Base-by-base conservation (phyloP, 2,329 filamentous ascomycete genomes). In the Endothia cerciana region DNA sequence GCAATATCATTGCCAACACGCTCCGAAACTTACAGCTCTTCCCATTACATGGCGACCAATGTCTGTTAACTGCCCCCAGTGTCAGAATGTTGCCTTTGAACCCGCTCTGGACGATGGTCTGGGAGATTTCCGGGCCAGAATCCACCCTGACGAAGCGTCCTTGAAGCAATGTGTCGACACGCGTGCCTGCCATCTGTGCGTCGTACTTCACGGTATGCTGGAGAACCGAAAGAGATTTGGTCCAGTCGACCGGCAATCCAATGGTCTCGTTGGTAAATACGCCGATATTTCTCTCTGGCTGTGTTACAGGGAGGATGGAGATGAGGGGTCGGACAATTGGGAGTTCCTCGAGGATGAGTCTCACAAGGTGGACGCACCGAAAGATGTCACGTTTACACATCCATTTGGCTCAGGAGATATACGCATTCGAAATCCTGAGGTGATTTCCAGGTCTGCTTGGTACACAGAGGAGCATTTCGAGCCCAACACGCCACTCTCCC, bases 321-420 rank as follows among this genome's bases (percentile, higher is more conserved):
- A 57, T 36, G 49, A 45, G 56, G 38, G 49, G 25, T 62, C 40
- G 1, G 60, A 45, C n/a, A 49, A 57, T 17, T 63, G 60, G 60
- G 60, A 56, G 17, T 56, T 63, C 13, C 22, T 63, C 5, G 60
- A 63, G 47, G 60, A 63, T 41, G 19, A 45, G 25, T 51, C 19
- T 36, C 60, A 63, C 3, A 55, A 38, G 6, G 60, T 45, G n/a
- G 60, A 63, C 36, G 43, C 60, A 7, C 60, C 60, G 4, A 63
- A 47, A 13, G 40, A 55, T 10, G 30, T 63, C 10, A 47, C 28
- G 1, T 63, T 55, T 15, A 43, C 49, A 1, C 60, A 63, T 57
- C 60, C 60, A 33, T 25, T 57, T 2, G 60, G 60, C 1, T 28
- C 60, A 19, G 60, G 56, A 1, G 60, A 63, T n/a, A 47, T 57